Percentiles rank a stretch among this genome's conserved stretches.
These are phyloP conservation scores for Dionaea muscipula DNA, from an alignment of 179 eudicot species.

Conservation along the genomic window DNA sequence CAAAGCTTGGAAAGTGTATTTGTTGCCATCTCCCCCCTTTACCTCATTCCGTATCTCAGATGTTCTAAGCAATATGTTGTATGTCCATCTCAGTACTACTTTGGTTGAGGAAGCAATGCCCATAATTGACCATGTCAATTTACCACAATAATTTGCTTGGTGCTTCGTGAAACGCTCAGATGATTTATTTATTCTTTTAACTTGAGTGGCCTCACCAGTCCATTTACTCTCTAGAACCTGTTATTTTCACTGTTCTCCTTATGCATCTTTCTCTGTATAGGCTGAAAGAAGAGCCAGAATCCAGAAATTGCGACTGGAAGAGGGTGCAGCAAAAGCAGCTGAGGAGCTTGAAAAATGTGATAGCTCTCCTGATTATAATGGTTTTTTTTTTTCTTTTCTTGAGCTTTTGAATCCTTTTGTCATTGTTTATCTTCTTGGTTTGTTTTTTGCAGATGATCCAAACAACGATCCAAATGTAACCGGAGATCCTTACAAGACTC, in stretches of 20 bases:
- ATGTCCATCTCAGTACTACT: too few species aligned
- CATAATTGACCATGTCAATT: too few species aligned
- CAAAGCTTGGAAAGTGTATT: too few species aligned
- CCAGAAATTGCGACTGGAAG: constrained; percentile 65
- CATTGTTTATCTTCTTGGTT: neutral
- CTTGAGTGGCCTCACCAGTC: neutral
- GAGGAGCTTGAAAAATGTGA: constrained; percentile 93
- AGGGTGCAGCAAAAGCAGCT: constrained; percentile 83
- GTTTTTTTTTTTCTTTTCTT: neutral
- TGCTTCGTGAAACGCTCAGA: too few species aligned
- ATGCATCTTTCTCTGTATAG: constrained; percentile 20
- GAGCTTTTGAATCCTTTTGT: neutral
- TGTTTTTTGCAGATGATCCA: constrained; percentile 69
- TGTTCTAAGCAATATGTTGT: too few species aligned
- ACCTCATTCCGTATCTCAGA: too few species aligned
- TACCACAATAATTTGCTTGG: too few species aligned
- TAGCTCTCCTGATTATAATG: neutral
- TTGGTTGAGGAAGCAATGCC: too few species aligned
- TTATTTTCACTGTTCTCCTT: neutral
- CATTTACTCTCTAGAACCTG: neutral
- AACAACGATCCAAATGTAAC: constrained; percentile 64
- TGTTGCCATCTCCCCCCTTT: too few species aligned
- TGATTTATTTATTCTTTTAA: too few species aligned
- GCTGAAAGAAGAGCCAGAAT: constrained; percentile 68
- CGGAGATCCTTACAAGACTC: constrained; percentile 95